These are phyloP conservation scores for Chytriomyces hyalinus DNA, from an alignment of 192 early-diverging fungal species.

Conservation along the genomic window DNA sequence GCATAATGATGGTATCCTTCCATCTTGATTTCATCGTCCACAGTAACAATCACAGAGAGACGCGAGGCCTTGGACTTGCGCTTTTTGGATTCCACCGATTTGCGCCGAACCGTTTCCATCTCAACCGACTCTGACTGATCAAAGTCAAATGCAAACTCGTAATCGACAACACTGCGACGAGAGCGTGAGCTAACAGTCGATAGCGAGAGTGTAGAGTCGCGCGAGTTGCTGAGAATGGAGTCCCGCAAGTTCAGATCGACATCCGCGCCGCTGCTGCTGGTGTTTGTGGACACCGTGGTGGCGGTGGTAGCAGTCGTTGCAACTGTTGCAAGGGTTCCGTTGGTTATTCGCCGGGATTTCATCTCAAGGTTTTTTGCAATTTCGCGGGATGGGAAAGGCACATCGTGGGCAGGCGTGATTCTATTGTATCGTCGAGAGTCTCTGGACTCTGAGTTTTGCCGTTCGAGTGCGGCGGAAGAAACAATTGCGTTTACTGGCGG, in stretches of 20 bases:
- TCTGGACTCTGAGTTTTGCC: too few species aligned
- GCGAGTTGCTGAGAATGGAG: background rate
- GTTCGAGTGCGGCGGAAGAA: too few species aligned
- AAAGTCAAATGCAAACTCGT: background rate
- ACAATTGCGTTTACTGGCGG: too few species aligned
- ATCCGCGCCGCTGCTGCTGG: background rate
- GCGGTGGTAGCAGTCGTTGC: background rate
- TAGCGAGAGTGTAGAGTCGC: background rate
- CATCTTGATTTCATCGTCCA: background rate
- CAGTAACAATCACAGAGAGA: constrained; percentile 1
- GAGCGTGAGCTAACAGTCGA: background rate
- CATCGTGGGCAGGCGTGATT: background rate
- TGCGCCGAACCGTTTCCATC: background rate
- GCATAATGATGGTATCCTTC: background rate
- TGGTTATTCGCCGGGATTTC: background rate
- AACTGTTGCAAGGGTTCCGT: background rate
- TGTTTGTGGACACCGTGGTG: background rate
- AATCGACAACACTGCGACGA: background rate
- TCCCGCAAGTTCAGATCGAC: background rate
- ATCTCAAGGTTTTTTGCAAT: background rate
- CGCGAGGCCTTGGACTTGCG: background rate
- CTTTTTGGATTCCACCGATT: background rate
- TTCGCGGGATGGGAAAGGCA: background rate
- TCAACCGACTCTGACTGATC: background rate
- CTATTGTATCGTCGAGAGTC: background rate